Evolutionary conservation across 2,329 filamentous ascomycete genomes (phyloP), one percentile per base, ranked within the genome.

Genomic region (Trichoderma sp.): DNA sequence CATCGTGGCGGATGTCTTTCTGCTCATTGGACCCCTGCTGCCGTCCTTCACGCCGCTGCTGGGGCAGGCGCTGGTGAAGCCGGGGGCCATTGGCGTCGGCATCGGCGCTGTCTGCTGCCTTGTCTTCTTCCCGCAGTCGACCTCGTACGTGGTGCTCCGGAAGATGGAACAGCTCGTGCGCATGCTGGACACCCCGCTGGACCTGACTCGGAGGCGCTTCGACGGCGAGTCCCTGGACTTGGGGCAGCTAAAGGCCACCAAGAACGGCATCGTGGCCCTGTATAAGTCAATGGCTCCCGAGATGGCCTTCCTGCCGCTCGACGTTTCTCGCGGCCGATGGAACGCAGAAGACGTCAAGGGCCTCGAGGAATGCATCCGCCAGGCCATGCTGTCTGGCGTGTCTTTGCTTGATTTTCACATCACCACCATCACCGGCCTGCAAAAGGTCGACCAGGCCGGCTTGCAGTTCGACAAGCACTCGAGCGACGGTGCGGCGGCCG

Each of bases 121-220:
- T 1, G 68, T 86, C 4, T 76, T 86, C 55, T 85, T 86, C 66
- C 84, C 84, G 0, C 80, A 81, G 51, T 86, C 84, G 0, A 83
- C 84, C 0, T 84, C 83, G 0, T 80, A 81, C 28, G 75, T 79
- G 2, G 79, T 83, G 1, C 73, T 86, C 0, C 72, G 73, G 10
- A 70, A 77, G 14, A 74, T 80, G 52, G 74, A 77, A 52, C 75
- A 75, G 13, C 69, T 81, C 3, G 61, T 79, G 3, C 72, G 73
- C 16, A 72, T 78, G 71, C 70, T 82, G 0, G 73, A 80, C 0
- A 69, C 68, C 0, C 77, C 80, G 0, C 64, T 83, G 5, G 75
- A 77, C 2, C 70, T 74, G 3, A 81, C 79, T 0, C 70, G 70
- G 0, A 73, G 67, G 4, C 70, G 74, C 1, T 70, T 79, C 0